Percentiles rank a stretch among this genome's conserved stretches.
These are phyloP conservation scores for Botrytis porri DNA, from an alignment of 2,329 filamentous ascomycete genomes.

Conservation along the genomic window DNA sequence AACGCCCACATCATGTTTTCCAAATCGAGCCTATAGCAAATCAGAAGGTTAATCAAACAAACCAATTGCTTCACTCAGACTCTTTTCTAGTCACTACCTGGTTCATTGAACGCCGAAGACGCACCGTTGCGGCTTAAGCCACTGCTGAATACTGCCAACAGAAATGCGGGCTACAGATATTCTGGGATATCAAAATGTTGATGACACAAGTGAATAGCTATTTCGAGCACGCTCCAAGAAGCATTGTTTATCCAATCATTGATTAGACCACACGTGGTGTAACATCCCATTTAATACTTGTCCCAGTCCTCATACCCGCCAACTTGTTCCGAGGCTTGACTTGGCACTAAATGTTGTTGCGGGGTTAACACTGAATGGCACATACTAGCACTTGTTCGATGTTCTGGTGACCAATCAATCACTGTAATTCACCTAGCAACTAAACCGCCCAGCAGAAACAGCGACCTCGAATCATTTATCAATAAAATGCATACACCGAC, in stretches of 20 bases:
- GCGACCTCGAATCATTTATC: neutral
- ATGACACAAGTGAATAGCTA: neutral
- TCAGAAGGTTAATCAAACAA: neutral
- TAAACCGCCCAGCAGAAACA: neutral
- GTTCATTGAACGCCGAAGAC: neutral
- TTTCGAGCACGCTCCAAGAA: neutral
- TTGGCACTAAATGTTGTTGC: constrained; percentile 3
- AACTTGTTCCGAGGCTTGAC: neutral
- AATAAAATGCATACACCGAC: neutral
- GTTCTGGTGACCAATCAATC: neutral
- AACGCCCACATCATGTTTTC: neutral
- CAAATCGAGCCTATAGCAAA: neutral
- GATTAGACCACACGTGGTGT: neutral
- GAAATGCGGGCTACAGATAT: neutral
- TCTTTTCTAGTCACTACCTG: neutral
- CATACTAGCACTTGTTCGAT: neutral
- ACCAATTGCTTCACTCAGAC: neutral
- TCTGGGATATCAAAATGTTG: neutral
- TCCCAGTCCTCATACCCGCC: constrained; percentile 7
- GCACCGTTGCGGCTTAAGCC: constrained; percentile 5
- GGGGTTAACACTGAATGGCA: neutral
- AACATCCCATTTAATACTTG: neutral
- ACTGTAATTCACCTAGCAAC: neutral
- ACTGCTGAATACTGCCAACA: neutral
- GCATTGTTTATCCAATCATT: neutral